Base-by-base conservation (phyloP, 331 rosid species). In the Spiraea crenata region DNA sequence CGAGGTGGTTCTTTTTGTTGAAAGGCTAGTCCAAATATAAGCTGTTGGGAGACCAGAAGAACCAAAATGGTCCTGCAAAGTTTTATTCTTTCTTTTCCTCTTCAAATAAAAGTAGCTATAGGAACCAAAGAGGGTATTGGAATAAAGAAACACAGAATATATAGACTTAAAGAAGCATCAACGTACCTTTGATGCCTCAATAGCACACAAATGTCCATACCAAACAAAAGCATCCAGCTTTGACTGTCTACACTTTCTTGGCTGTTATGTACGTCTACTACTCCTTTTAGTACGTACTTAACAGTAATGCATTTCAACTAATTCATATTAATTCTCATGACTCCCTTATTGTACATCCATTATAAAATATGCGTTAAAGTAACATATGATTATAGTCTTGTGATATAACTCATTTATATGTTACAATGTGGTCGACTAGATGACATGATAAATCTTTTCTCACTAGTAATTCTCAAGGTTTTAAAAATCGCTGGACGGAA, bases 41-140 rank as follows among this genome's bases (percentile, higher is more conserved):
- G 72, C 76, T 60, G 78, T 65, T 14, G 67, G 80, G 78, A 86
- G 90, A 85, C 92, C 90, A 85, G 78, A 73, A 84, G 88, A 72
- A 80, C 85, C 89, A 74, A 79, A 6, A 80, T 82, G 74, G 62
- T 67, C 60, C 67, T 56, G 38, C 51, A 79, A 81, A 86, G 90
- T 76, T 77, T 74, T 67, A 46, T 10, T 57, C 69, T 48, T 14
- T 11, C 76, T 63, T 6, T 3, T 3, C 3, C 7, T 13, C 3
- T 59, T 37, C 45, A 5, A 67, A 74, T 67, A 85, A 87, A 73
- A 84, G 90, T 51, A 79, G 50, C 71, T 17, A 82, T 82, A 86
- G 82, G 35, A 64, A 65, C 14, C 54, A 79, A 82, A 58, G 60
- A 47, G n/a, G 71, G 78, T 81, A 71, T 65, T 77, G 92, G 92